These are phyloP conservation scores for Gloeopeniophorella convolvens DNA, from an alignment of 768 basidiomycete species.

Conservation along the genomic window DNA sequence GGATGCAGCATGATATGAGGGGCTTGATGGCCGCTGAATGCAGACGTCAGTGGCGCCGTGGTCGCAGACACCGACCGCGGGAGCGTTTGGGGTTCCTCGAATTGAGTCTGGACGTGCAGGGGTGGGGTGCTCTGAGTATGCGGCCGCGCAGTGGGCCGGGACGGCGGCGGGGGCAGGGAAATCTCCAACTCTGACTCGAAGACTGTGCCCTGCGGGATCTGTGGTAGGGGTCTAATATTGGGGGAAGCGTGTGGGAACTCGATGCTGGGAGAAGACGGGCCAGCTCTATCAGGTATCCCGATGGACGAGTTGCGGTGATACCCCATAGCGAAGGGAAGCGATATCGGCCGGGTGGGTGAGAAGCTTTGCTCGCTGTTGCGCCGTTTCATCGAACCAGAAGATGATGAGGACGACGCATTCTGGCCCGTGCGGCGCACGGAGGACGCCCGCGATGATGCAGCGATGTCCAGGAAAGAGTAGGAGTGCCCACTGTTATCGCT, in stretches of 20 bases:
- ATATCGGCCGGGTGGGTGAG: constrained; percentile 10
- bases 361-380: constrained; percentile 2
- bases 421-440: background rate
- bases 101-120: constrained; percentile 12
- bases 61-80: constrained; percentile 12
- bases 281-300: background rate
- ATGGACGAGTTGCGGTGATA: constrained; percentile 6
- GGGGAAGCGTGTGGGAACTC: constrained; percentile 10
- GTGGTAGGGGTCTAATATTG: constrained; percentile 12
- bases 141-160: background rate
- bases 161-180: background rate
- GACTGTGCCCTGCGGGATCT: constrained; percentile 4
- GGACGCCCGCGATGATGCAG: constrained; percentile 15
- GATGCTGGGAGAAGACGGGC: background rate
- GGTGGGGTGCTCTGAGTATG: constrained; percentile 4
- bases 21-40: background rate
- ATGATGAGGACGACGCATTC: constrained; percentile 4
- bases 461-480: constrained; percentile 21
- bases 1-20: constrained; percentile 18
- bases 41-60: constrained; percentile 2
- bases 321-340: constrained; percentile 18
- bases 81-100: background rate
- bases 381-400: constrained; percentile 7
- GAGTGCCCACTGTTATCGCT: background rate
- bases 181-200: background rate